phyloP scores from a whole-genome alignment of 345 rosid genomes.

The Murraya paniculata region DNA sequence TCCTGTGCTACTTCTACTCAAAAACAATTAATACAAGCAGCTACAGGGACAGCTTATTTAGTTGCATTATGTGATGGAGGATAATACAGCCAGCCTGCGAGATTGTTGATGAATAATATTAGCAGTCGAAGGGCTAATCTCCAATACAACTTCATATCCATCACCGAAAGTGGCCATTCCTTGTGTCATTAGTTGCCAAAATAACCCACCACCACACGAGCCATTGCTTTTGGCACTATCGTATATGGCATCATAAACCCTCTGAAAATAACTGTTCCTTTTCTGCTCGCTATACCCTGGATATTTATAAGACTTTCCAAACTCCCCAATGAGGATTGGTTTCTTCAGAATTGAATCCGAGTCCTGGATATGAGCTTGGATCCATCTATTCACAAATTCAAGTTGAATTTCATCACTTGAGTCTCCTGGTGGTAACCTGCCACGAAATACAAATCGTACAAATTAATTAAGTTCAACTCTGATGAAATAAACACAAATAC shows the following conservation, averaged over 20 bases:
- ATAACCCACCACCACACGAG: conserved; percentile 70
- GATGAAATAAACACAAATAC: too few relatives aligned
- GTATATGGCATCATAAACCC: conserved; percentile 45
- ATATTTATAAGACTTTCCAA: conserved; percentile 53
- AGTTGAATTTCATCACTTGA: conserved; percentile 36
- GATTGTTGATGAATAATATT: conserved; percentile 70
- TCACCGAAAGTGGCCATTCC: conserved; percentile 78
- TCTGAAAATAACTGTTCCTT: conserved; percentile 48
- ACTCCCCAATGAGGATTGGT: conserved; percentile 59
- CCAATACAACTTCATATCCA: conserved; percentile 71
- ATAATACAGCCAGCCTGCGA: conserved; percentile 43
- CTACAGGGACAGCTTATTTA: too few relatives aligned
- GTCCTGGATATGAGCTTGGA: conserved; percentile 48
- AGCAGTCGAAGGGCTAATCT: conserved; percentile 59
- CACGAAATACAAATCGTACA: not conserved
- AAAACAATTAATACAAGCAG: not conserved
- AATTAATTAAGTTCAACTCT: not conserved
- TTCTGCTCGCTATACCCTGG: conserved; percentile 59
- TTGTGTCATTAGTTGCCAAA: conserved; percentile 83
- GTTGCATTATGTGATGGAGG: too few relatives aligned
- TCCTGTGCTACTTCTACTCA: too few relatives aligned
- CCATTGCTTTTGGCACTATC: conserved; percentile 41
- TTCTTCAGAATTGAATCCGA: conserved; percentile 39
- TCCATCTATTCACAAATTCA: conserved; percentile 50
- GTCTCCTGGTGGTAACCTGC: conserved; percentile 44